A percentile compares a stretch with the other conserved stretches of the same genome.
Conservation (phyloP, 768 basidiomycete species). For the Naganishia onofrii region DNA sequence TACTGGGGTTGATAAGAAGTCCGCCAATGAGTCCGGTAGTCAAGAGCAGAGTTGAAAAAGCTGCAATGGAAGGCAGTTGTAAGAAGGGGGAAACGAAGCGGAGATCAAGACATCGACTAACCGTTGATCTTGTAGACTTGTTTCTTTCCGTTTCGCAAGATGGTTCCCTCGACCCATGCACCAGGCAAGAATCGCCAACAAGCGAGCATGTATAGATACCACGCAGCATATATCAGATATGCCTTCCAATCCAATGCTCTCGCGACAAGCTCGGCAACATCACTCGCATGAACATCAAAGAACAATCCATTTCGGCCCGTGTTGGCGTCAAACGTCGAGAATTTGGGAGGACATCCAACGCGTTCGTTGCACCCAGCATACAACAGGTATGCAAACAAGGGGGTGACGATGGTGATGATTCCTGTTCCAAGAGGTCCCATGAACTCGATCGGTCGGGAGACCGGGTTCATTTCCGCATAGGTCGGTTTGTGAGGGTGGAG, state of each 20-base stretch:
- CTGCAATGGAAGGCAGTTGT: not conserved
- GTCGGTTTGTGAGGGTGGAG: constrained; percentile 43
- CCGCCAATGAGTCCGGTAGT: constrained; percentile 71
- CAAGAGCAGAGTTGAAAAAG: constrained; percentile 74
- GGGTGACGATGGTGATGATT: constrained; percentile 41
- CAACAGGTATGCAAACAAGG: constrained; percentile 45
- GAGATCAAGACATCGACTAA: constrained; percentile 50
- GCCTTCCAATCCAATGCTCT: constrained; percentile 81
- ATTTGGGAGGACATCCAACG: constrained; percentile 46
- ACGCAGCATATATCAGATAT: constrained; percentile 69
- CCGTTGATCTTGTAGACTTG: constrained; percentile 94
- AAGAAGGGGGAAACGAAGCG: too few species aligned
- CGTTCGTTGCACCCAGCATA: constrained; percentile 49
- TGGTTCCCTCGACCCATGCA: constrained; percentile 67
- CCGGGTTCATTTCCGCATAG: constrained; percentile 49
- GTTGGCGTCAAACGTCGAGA: constrained; percentile 12
- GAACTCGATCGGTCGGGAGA: constrained; percentile 44
- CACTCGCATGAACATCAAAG: constrained; percentile 35
- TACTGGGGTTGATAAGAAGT: constrained; percentile 59
- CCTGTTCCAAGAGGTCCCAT: constrained; percentile 46
- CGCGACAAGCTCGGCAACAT: constrained; percentile 48
- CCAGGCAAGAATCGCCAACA: constrained; percentile 77
- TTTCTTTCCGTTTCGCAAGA: constrained; percentile 70
- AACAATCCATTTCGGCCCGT: constrained; percentile 15
- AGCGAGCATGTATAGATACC: constrained; percentile 83